phyloP scores from a whole-genome alignment of 352 stramenopile species.

The Globisporangium yorkense region DNA sequence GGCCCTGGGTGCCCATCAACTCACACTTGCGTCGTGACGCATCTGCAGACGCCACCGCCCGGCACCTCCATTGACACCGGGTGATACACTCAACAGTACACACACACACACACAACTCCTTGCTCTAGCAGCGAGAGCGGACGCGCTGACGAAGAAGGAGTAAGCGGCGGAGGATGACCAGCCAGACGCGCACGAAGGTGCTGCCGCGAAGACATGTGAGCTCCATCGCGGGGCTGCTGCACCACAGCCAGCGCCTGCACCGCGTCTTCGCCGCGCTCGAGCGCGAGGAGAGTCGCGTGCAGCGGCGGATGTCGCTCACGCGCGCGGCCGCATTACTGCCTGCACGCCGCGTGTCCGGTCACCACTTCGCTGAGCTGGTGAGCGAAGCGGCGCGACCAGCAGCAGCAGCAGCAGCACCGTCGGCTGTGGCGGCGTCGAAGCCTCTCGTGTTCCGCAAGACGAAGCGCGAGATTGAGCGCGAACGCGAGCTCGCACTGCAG shows the following conservation, averaged over 20 bases:
- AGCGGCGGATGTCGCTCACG: conserved; percentile 11
- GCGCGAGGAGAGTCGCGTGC: conserved; percentile 29
- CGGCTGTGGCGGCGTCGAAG: conserved; percentile 15
- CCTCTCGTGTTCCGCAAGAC: conserved; percentile 49
- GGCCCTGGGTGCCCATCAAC: neutral
- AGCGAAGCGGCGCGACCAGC: conserved; percentile 1
- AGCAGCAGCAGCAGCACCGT: conserved; percentile 5
- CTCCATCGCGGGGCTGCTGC: conserved; percentile 25
- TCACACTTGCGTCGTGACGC: neutral
- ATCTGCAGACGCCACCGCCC: neutral
- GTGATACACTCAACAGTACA: neutral
- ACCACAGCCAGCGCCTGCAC: conserved; percentile 33
- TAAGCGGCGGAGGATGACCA: conserved; percentile 3
- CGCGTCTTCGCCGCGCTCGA: conserved; percentile 24
- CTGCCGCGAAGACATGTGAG: conserved; percentile 23
- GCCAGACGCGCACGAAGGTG: conserved; percentile 34
- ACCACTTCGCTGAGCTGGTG: neutral
- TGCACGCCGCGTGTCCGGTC: conserved; percentile 10
- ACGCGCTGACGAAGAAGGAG: neutral
- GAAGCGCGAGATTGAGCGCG: conserved; percentile 43
- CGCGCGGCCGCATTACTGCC: conserved; percentile 7
- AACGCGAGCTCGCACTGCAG: conserved; percentile 12
- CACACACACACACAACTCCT: neutral
- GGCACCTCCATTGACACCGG: neutral
- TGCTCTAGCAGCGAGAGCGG: neutral